Base-by-base conservation (phyloP, 169 alveolate species). In the Cryptosporidium andersoni region DNA sequence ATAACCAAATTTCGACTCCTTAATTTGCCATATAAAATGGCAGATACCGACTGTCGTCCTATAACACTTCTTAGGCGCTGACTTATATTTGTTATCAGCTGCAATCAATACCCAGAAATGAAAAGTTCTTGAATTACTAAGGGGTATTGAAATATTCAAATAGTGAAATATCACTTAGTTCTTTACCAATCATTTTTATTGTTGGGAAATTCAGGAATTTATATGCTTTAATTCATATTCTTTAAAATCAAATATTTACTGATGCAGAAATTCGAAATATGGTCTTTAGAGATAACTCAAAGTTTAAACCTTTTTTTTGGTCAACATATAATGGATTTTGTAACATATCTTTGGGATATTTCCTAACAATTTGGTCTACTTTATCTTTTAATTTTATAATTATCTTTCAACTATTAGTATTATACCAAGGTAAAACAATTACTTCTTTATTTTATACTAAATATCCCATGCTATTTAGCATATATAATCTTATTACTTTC, bases 311-410 rank as follows among this genome's bases (percentile, higher is more conserved):
- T 11, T 74, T 74, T 43, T 43, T 74, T 5, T 16, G 55, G 5
- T 56, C 63, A 11, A 74, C 85, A 4, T 58, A 74, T 11, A 74
- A 48, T 4, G 60, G 74, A 43, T 55, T 47, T 37, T 43, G 40
- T 47, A 56, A 60, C 14, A 6, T 74, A 40, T 74, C 85, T 16
- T 63, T 74, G 16, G 67, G 67, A 40, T 58, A 37, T 42, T 25
- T 60, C 7, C 49, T 74, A 7, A 58, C 43, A 8, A 74, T 74
- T 9, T 74, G 85, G 85, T 58, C 74, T 43, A 74, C 60, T 56
- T 34, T 62, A 25, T 25, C 74, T 12, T 58, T 74, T 0, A 25
- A 58, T 3, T 74, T 58, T 14, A 58, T 34, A 34, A 16, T 74
- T 9, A 45, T 74, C 45, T 55, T 74, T 74, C 60, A 56, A 34